Evolutionary conservation across 345 rosid genomes (phyloP).

Genomic region (Brassica nigra): DNA sequence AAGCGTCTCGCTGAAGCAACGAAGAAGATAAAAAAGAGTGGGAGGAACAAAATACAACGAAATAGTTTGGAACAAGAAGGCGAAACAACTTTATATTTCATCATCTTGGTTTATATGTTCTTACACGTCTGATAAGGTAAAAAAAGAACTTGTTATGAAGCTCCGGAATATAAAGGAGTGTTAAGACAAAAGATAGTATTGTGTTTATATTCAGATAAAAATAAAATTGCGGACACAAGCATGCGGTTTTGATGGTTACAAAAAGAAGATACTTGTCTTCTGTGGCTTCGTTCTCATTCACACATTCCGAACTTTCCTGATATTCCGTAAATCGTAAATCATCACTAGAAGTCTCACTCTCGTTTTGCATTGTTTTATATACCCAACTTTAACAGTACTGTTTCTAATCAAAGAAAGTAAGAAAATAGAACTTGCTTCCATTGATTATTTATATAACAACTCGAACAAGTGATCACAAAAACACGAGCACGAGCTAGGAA

Average conservation of each 20-base stretch:
- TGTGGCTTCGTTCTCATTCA: neutral
- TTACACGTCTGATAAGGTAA: neutral
- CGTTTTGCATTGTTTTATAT: neutral
- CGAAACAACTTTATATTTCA: constrained; percentile 19
- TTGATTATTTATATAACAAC: neutral
- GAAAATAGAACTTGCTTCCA: neutral
- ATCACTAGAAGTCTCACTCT: neutral
- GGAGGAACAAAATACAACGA: constrained; percentile 26
- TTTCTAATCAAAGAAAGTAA: neutral
- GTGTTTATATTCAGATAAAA: neutral
- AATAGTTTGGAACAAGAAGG: constrained; percentile 17
- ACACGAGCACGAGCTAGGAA: neutral
- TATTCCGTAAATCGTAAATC: neutral
- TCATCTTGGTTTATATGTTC: constrained; percentile 2
- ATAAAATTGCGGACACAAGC: neutral
- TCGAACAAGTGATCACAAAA: neutral
- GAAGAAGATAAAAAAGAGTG: constrained; percentile 5
- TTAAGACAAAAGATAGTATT: neutral
- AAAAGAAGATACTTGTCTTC: constrained; percentile 8
- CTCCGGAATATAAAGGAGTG: constrained; percentile 22
- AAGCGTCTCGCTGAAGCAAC: constrained; percentile 26
- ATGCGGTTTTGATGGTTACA: constrained; percentile 31
- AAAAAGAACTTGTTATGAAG: neutral
- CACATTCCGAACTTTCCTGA: neutral
- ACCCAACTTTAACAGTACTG: neutral